A percentile compares a stretch with the other conserved stretches of the same genome.
These are phyloP conservation scores for Eragrostis curvula DNA, from an alignment of 176 grass and related monocot species.

Conservation along the genomic window DNA sequence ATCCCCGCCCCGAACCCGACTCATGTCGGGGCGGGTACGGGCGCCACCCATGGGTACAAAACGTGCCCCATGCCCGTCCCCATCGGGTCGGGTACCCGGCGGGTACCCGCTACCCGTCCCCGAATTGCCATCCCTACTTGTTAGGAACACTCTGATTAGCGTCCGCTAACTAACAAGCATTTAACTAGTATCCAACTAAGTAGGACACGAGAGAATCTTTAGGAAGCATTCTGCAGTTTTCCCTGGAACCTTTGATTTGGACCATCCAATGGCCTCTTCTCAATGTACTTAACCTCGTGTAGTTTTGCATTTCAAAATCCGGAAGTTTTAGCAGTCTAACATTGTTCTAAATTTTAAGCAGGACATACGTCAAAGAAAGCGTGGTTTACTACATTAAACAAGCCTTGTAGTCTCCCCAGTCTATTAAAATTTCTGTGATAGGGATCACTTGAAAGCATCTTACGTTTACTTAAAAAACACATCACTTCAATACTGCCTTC, in stretches of 20 bases:
- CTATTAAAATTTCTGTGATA: neutral
- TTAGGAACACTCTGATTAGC: neutral
- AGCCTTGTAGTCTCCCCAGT: neutral
- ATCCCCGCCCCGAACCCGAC: too few species aligned
- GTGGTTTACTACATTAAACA: neutral
- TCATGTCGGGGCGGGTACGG: too few species aligned
- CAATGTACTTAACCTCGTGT: neutral
- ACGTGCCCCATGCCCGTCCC: too few species aligned
- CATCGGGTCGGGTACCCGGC: too few species aligned
- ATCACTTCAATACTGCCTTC: neutral
- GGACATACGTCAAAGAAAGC: neutral
- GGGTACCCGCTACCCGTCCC: too few species aligned
- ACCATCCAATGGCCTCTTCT: neutral
- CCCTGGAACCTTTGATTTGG: constrained; percentile 26
- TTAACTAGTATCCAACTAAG: neutral
- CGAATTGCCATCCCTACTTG: too few species aligned
- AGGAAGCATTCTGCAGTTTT: constrained; percentile 7
- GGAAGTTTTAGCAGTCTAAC: neutral
- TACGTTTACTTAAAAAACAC: neutral
- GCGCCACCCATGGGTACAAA: too few species aligned
- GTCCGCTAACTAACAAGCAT: neutral
- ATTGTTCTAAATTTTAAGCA: neutral
- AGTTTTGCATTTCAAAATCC: neutral
- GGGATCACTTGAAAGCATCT: neutral
- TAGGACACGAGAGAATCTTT: constrained; percentile 1